Percentiles rank a stretch among this genome's conserved stretches.
phyloP scores from a whole-genome alignment of 2,329 filamentous ascomycete species.

The Lasiodiplodia theobromae region DNA sequence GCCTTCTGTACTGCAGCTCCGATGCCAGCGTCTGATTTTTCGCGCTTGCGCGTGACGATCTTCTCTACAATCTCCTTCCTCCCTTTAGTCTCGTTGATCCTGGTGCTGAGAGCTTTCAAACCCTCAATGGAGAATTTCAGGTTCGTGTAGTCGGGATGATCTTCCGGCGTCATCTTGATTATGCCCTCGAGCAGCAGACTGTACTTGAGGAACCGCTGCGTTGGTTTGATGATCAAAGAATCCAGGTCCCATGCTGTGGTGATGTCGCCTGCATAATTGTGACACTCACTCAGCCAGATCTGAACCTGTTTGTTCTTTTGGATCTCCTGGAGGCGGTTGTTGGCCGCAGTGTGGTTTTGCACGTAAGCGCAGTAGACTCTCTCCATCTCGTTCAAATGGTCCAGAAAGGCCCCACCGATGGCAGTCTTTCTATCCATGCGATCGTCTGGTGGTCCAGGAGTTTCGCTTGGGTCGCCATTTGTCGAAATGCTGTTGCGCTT shows the following conservation, averaged over 20 bases:
- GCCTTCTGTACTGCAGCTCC: slow-evolving; percentile 68
- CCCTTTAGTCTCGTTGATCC: slow-evolving; percentile 94
- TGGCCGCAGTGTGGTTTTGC: slow-evolving; percentile 70
- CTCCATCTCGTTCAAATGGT: slow-evolving; percentile 66
- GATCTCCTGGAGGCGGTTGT: slow-evolving; percentile 63
- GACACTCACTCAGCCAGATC: slow-evolving; percentile 92
- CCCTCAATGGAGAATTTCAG: slow-evolving; percentile 78
- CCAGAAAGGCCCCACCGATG: slow-evolving; percentile 66
- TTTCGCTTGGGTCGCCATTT: slow-evolving; percentile 41
- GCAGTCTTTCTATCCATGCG: slow-evolving; percentile 60
- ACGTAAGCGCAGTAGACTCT: slow-evolving; percentile 70
- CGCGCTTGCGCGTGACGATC: slow-evolving; percentile 80
- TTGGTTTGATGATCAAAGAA: slow-evolving; percentile 95
- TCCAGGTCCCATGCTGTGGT: slow-evolving; percentile 95
- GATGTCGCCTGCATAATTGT: slow-evolving; percentile 88
- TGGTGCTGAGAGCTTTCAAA: slow-evolving; percentile 64
- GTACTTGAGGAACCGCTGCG: slow-evolving; percentile 94
- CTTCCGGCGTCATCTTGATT: slow-evolving; percentile 76
- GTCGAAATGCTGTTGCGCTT: slow-evolving; percentile 59
- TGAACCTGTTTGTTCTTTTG: slow-evolving; percentile 61
- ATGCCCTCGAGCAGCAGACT: slow-evolving; percentile 84
- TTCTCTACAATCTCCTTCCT: slow-evolving; percentile 92
- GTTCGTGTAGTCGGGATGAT: slow-evolving; percentile 80
- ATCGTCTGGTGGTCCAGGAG: slow-evolving; percentile 36
- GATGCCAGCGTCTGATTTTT: slow-evolving; percentile 82